Base-by-base conservation (phyloP, 2,329 filamentous ascomycete species). In the Cladosporium sp. region DNA sequence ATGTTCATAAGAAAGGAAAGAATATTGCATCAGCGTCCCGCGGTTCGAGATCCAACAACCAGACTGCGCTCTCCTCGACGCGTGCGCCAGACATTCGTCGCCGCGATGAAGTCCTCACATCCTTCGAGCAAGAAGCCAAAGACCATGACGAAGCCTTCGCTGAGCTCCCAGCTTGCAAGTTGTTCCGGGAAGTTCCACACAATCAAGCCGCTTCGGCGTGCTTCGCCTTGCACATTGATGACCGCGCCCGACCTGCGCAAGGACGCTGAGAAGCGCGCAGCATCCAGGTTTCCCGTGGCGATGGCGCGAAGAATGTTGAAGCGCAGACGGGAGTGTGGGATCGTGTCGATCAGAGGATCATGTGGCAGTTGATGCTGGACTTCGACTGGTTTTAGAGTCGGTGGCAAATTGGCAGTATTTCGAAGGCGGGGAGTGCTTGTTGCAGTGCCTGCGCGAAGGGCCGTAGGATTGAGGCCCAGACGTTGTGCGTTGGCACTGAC, bases 151-250 rank as follows among this genome's bases (percentile, higher is more conserved):
- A 82, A 82, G 1, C 73, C 71, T 60, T 78, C 74, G 0, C 76
- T 80, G 4, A 81, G 68, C 69, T 83, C 81, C 81, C 80, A 82
- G 49, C 77, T 78, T 5, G 71, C 66, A 2, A 75, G 64, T 31
- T 73, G 66, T 75, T 80, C 82, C 11, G 80, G 79, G 23, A 78
- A 74, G 12, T 73, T 73, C 80, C 80, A 82, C 12, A 78, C 76
- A 5, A 78, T 66, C 52, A 78, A 21, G 6, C 76, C 77, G 29
- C 69, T 64, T 35, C 74, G 70, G 49, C 70, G 67, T 67, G 69
- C 71, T 26, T 66, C 64, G 10, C 69, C 72, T 21, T 70, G 62
- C 21, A 69, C 46, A 23, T 70, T 65, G 29, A 71, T 64, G 14
- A 75, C 67, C 7, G 71, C 69, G 7, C 74, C 74, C 7, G 72